phyloP scores from a whole-genome alignment of 2,329 filamentous ascomycete species.

The Colletotrichum abscissum region DNA sequence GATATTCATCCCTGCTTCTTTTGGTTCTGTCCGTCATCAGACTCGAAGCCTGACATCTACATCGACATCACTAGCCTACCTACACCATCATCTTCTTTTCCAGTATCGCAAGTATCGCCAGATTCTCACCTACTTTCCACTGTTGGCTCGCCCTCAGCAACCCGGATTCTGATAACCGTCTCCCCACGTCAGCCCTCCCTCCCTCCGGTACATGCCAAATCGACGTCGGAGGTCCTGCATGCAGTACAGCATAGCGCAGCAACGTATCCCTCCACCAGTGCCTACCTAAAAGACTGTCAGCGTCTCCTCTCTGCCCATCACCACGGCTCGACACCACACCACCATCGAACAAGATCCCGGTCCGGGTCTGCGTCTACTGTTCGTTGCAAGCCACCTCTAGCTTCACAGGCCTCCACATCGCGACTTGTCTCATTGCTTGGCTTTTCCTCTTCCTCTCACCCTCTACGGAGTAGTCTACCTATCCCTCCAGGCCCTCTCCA shows the following conservation, averaged over 20 bases:
- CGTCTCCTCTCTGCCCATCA: slow-evolving; percentile 22
- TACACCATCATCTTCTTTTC: not conserved
- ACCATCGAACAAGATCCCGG: slow-evolving; percentile 31
- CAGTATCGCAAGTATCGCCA: not conserved
- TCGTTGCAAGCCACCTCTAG: slow-evolving; percentile 12
- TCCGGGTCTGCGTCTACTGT: slow-evolving; percentile 22
- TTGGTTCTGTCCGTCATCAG: not conserved
- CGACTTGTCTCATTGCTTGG: slow-evolving; percentile 23
- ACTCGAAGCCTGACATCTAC: not conserved
- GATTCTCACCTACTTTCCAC: not conserved
- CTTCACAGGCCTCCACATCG: slow-evolving; percentile 21
- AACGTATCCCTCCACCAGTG: slow-evolving; percentile 10
- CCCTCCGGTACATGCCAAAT: slow-evolving; percentile 2
- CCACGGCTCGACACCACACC: slow-evolving; percentile 22
- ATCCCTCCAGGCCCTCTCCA: not conserved
- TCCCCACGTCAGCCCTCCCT: slow-evolving; percentile 14
- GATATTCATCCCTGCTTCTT: not conserved
- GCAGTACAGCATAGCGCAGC: slow-evolving; percentile 15
- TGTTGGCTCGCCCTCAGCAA: not conserved
- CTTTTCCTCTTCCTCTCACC: slow-evolving; percentile 1
- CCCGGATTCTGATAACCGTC: slow-evolving; percentile 13
- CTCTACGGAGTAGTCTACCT: not conserved
- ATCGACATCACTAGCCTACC: not conserved
- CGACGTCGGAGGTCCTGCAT: slow-evolving; percentile 28
- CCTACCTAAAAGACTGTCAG: slow-evolving; percentile 19